These are phyloP conservation scores for Neurospora cerealis DNA, from an alignment of 495 filamentous ascomycete species.

Conservation along the genomic window DNA sequence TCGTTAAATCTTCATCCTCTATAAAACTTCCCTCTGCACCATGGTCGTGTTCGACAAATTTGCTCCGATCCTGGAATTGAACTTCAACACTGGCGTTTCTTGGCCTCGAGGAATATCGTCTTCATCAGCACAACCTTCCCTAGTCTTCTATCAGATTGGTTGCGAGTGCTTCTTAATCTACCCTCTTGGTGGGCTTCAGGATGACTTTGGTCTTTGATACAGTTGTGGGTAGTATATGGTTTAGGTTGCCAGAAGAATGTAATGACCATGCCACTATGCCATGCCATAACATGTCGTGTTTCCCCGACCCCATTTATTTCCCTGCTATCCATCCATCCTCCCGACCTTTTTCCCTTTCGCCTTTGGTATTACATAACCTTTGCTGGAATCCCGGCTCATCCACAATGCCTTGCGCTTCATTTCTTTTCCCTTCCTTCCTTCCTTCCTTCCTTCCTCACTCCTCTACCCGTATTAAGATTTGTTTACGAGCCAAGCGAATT, in stretches of 20 bases:
- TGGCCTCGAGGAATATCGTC: not conserved
- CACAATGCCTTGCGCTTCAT: not conserved
- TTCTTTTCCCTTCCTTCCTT: not conserved
- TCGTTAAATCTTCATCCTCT: not conserved
- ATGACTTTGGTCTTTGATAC: not conserved
- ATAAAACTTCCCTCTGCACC: not conserved
- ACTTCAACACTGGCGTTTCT: not conserved
- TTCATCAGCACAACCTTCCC: not conserved
- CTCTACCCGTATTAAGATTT: slow-evolving; percentile 4
- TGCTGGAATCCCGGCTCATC: not conserved
- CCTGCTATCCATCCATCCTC: not conserved
- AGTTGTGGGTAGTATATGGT: not conserved
- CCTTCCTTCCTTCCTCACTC: not conserved
- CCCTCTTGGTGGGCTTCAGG: not conserved
- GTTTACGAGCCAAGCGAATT: slow-evolving; percentile 49
- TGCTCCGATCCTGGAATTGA: not conserved
- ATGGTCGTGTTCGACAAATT: not conserved
- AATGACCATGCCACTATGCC: not conserved
- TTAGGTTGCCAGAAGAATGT: not conserved
- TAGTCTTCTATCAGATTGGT: not conserved
- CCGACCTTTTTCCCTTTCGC: not conserved
- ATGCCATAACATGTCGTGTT: not conserved
- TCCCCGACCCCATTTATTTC: not conserved
- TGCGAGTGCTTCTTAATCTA: not conserved
- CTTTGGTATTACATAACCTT: not conserved